Evolutionary conservation across 2,329 filamentous ascomycete species (phyloP).

Genomic region (Fusarium anthophilum): DNA sequence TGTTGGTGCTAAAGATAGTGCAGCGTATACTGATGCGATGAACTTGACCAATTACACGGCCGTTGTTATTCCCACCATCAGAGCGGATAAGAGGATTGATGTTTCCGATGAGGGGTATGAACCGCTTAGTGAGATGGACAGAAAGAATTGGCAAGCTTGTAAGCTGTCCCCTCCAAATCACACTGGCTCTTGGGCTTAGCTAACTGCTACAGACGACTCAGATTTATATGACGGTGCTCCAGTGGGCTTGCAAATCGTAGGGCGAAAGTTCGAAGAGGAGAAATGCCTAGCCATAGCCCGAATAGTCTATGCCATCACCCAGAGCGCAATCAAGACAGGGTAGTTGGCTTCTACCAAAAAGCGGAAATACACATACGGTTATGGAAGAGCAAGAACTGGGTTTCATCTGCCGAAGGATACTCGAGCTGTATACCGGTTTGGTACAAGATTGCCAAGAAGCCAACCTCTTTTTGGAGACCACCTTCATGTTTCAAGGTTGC

Average conservation of each 20-base stretch:
- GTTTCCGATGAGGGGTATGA: conserved; percentile 48
- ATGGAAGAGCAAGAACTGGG: neutral
- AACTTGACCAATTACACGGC: conserved; percentile 67
- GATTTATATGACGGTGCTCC: conserved; percentile 13
- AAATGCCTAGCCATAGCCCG: conserved; percentile 17
- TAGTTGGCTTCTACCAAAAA: neutral
- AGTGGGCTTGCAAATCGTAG: conserved; percentile 25
- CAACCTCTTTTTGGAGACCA: neutral
- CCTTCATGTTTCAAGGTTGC: neutral
- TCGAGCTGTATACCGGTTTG: neutral
- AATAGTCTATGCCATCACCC: neutral
- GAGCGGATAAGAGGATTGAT: conserved; percentile 61
- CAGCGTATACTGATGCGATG: conserved; percentile 51
- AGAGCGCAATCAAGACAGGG: neutral
- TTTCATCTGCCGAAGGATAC: neutral
- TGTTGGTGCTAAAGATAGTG: neutral
- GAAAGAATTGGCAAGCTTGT: conserved; percentile 59
- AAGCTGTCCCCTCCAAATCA: conserved; percentile 31
- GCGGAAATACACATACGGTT: neutral
- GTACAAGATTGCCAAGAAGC: neutral
- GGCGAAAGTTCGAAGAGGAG: conserved; percentile 31
- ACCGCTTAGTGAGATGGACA: conserved; percentile 55
- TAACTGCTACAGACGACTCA: conserved; percentile 6
- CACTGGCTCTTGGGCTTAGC: no score
- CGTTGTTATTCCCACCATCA: conserved; percentile 64